A percentile compares a stretch with the other conserved stretches of the same genome.
Conservation (phyloP, 495 filamentous ascomycete genomes). For the Penicillium simplicissimum region DNA sequence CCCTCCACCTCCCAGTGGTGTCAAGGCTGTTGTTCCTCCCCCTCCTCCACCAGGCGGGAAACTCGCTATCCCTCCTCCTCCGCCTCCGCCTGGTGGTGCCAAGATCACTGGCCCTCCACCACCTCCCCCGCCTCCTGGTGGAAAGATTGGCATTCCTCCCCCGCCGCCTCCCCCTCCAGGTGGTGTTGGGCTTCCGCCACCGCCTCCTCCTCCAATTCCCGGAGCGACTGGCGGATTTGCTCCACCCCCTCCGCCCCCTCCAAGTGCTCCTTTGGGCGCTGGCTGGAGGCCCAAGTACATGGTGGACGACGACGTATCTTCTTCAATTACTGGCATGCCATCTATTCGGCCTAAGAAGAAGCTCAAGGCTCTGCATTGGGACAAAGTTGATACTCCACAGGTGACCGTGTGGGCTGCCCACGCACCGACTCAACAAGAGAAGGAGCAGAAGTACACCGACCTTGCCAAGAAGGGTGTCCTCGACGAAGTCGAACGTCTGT, state of each 20-base stretch:
- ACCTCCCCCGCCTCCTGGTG: conserved; percentile 28
- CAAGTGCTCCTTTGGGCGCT: conserved; percentile 58
- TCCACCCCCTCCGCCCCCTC: conserved; percentile 62
- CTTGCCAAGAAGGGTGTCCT: conserved; percentile 90
- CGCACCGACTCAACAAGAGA: conserved; percentile 72
- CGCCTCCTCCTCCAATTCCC: conserved; percentile 57
- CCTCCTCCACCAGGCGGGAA: conserved; percentile 46
- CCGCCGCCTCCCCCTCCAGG: conserved; percentile 43
- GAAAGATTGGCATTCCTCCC: not conserved
- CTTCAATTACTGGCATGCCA: conserved; percentile 57
- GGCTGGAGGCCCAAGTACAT: conserved; percentile 51
- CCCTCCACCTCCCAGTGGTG: conserved; percentile 47
- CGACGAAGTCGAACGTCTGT: conserved; percentile 95
- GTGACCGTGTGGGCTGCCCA: conserved; percentile 95
- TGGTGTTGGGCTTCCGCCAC: conserved; percentile 47
- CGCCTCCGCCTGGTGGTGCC: conserved; percentile 46
- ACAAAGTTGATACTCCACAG: conserved; percentile 92
- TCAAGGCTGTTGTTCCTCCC: conserved; percentile 47
- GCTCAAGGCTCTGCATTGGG: conserved; percentile 98
- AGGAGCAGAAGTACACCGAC: conserved; percentile 94
- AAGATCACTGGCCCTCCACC: conserved; percentile 35
- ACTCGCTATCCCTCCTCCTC: conserved; percentile 30
- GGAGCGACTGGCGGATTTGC: conserved; percentile 31
- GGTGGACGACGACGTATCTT: conserved; percentile 42
- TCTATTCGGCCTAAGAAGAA: conserved; percentile 96